Evolutionary conservation across 2,329 filamentous ascomycete species (phyloP), one percentile per base, ranked within the genome.

Genomic region (Venturia oleaginea): DNA sequence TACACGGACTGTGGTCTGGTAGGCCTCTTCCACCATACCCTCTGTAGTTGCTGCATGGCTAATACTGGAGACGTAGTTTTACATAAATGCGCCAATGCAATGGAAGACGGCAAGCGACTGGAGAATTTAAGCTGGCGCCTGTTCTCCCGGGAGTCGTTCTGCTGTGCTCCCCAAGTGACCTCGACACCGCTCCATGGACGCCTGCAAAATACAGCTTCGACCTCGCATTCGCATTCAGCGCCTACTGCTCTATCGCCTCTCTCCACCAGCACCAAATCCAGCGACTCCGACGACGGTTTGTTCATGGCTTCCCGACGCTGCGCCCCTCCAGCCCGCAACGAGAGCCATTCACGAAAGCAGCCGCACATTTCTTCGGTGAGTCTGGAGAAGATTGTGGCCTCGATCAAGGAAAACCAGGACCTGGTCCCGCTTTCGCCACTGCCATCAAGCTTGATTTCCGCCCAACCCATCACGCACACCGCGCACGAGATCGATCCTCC

Each of bases 1-100:
- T 97, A 62, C 95, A 94, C 79, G 92, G 90, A 80, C 95, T 97
- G 85, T 96, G 92, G 92, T 93, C 91, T 76, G 91, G 92, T 96
- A 79, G 84, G 90, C 43, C 61, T 30, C 27, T 64, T 63, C 66
- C n/a, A 67, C 68, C 54, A 66, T 55, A 19, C 17, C 64, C n/a
- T n/a, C n/a, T n/a, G n/a, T n/a, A n/a, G n/a, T n/a, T n/a, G n/a
- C n/a, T n/a, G 62, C 63, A 61, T 51, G 7, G 43, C 64, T 65
- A 60, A 65, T 32, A n/a, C 24, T n/a, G n/a, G 63, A 13, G 46
- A 38, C 66, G 51, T 73, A 94, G 92, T 97, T 66, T 97, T 97
- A 74, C 93, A 92, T 62, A 91, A 92, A 78, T 96, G 93, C 77
- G 91, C 92, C 73, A 91, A 94, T 72, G 94, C 92, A 62, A 88